These are phyloP conservation scores for Obba rivulosa DNA, from an alignment of 768 basidiomycete genomes.

Conservation along the genomic window DNA sequence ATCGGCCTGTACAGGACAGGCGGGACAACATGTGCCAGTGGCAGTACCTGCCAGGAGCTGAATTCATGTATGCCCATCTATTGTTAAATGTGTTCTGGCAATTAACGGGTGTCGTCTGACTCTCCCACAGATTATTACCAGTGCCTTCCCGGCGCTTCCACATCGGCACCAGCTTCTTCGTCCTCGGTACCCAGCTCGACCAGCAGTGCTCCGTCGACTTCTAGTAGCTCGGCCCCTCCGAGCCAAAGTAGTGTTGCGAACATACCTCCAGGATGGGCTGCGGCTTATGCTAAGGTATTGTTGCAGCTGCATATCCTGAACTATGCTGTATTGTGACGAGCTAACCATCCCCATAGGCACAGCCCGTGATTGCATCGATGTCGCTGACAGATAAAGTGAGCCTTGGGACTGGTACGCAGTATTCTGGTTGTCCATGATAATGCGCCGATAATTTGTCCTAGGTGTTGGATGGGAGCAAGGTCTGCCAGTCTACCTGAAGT, in stretches of 20 bases:
- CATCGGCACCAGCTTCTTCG: constrained; percentile 10
- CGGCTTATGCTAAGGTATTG: constrained; percentile 47
- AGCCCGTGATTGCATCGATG: constrained; percentile 40
- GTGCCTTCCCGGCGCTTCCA: constrained; percentile 38
- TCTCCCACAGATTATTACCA: constrained; percentile 39
- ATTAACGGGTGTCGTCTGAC: neutral
- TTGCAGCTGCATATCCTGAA: neutral
- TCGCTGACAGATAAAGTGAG: constrained; percentile 27
- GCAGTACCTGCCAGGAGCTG: constrained; percentile 36
- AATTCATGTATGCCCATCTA: constrained; percentile 35
- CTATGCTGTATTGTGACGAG: too few species aligned
- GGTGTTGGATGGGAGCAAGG: neutral
- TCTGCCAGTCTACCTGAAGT: too few species aligned
- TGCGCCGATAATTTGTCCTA: neutral
- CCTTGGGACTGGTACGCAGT: constrained; percentile 23
- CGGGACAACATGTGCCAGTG: constrained; percentile 41
- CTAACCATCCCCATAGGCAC: constrained; percentile 39
- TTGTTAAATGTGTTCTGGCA: neutral
- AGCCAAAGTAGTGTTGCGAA: constrained; percentile 17
- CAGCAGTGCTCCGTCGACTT: constrained; percentile 16
- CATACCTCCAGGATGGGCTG: constrained; percentile 44
- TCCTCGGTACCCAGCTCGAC: constrained; percentile 20
- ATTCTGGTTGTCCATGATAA: constrained; percentile 7
- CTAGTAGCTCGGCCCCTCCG: constrained; percentile 13
- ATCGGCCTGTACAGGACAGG: constrained; percentile 34